A percentile compares a stretch with the other conserved stretches of the same genome.
Evolutionary conservation across 2,329 filamentous ascomycete species (phyloP).

Genomic region (Pyrenophora seminiperda): DNA sequence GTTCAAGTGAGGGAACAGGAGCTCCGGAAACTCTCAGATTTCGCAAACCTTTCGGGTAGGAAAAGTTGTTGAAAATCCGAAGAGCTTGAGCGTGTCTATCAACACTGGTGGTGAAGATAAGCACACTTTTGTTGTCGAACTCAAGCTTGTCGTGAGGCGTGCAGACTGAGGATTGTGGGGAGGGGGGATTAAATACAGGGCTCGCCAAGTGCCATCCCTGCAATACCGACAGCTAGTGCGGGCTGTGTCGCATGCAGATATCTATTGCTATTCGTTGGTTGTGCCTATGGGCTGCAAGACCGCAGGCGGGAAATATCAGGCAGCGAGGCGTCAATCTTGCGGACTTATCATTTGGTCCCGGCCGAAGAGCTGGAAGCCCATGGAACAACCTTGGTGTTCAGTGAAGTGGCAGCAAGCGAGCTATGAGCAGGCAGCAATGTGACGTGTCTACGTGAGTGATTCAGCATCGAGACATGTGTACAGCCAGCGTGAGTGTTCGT

Average conservation of each 20-base stretch:
- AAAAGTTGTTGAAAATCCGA: constrained; percentile 43
- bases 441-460: constrained; percentile 18
- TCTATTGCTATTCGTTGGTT: constrained; percentile 37
- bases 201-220: constrained; percentile 39
- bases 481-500: background rate
- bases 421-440: constrained; percentile 19
- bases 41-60: constrained; percentile 39
- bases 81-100: constrained; percentile 45
- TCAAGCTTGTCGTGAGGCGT: constrained; percentile 49
- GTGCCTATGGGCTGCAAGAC: constrained; percentile 17
- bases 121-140: constrained; percentile 49
- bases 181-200: constrained; percentile 38
- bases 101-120: constrained; percentile 43
- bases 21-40: constrained; percentile 59
- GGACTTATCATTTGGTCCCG: constrained; percentile 27
- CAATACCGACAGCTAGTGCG: constrained; percentile 33
- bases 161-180: constrained; percentile 33
- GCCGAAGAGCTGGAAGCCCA: constrained; percentile 18
- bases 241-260: constrained; percentile 35
- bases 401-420: constrained; percentile 12
- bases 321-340: constrained; percentile 28
- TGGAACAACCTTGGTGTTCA: constrained; percentile 18
- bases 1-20: constrained; percentile 53
- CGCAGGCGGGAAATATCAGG: constrained; percentile 24
- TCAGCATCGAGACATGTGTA: background rate